Percentiles rank a stretch among this genome's conserved stretches.
Evolutionary conservation across 2,329 filamentous ascomycete genomes (phyloP).

Genomic region (Aspergillus floridensis): DNA sequence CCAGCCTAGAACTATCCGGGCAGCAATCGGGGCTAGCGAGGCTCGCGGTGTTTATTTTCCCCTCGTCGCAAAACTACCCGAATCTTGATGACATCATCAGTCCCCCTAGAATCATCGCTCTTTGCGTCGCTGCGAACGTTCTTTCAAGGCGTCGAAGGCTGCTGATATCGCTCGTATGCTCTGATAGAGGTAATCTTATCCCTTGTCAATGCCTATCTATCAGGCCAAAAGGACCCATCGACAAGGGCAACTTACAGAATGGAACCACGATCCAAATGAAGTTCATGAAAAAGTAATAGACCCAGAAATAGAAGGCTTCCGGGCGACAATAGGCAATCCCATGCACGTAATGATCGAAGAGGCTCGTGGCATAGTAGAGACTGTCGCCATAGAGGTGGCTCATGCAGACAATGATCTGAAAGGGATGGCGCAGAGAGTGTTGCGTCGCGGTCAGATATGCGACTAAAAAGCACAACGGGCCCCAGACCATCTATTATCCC

Average conservation of each 20-base stretch:
- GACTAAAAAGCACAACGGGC: constrained; percentile 58
- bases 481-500: constrained; percentile 54
- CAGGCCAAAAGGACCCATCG: neutral
- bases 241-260: constrained; percentile 43
- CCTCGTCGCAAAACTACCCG: neutral
- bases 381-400: constrained; percentile 64
- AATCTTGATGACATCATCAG: constrained; percentile 1
- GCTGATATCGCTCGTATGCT: constrained; percentile 33
- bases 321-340: constrained; percentile 58
- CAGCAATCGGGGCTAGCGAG: neutral
- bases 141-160: constrained; percentile 27
- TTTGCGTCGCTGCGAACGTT: constrained; percentile 24
- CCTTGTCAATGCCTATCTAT: neutral
- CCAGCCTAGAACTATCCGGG: neutral
- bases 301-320: constrained; percentile 64
- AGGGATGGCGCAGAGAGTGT: constrained; percentile 56
- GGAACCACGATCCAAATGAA: constrained; percentile 65
- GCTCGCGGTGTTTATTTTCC: neutral
- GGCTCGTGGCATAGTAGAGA: constrained; percentile 62
- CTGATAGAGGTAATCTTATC: neutral
- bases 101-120: constrained; percentile 19
- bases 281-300: constrained; percentile 66
- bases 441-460: constrained; percentile 54
- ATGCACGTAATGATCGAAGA: constrained; percentile 59
- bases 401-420: constrained; percentile 60